Conservation (phyloP, 2,329 filamentous ascomycete genomes). For the Clathrospora elynae region DNA sequence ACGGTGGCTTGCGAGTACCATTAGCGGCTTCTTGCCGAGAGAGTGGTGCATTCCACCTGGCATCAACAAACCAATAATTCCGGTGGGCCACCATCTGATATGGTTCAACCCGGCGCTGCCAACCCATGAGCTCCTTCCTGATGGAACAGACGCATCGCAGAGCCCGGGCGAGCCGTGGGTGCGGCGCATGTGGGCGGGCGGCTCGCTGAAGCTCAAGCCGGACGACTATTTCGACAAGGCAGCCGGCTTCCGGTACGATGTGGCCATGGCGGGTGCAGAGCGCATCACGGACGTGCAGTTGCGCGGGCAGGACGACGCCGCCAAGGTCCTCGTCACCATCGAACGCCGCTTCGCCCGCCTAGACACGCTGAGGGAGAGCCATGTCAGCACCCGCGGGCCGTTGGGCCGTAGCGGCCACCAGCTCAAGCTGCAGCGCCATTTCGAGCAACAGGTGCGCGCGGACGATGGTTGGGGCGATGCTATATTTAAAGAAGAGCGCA, state of each 20-base stretch:
- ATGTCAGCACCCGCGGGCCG: background rate
- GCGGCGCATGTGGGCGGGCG: constrained; percentile 88
- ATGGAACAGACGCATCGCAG: constrained; percentile 84
- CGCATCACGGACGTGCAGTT: constrained; percentile 55
- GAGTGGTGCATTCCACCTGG: constrained; percentile 13
- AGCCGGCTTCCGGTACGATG: constrained; percentile 15
- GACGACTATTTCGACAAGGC: constrained; percentile 9
- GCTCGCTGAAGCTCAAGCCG: constrained; percentile 63
- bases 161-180: constrained; percentile 73
- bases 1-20: constrained; percentile 64
- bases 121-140: constrained; percentile 67
- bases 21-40: constrained; percentile 29
- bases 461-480: constrained; percentile 37
- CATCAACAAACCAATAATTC: constrained; percentile 47
- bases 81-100: constrained; percentile 78
- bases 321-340: constrained; percentile 65
- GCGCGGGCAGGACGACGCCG: constrained; percentile 55
- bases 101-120: constrained; percentile 79
- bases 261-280: constrained; percentile 46
- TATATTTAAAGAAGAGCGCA: constrained; percentile 62
- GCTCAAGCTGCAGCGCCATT: background rate
- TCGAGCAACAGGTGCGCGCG: constrained; percentile 11
- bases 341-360: constrained; percentile 57
- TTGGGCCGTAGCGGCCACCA: background rate
- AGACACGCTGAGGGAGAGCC: constrained; percentile 21